A percentile compares a stretch with the other conserved stretches of the same genome.
These are phyloP conservation scores for Margaritispora aquatica DNA, from an alignment of 495 filamentous ascomycete species.

Conservation along the genomic window DNA sequence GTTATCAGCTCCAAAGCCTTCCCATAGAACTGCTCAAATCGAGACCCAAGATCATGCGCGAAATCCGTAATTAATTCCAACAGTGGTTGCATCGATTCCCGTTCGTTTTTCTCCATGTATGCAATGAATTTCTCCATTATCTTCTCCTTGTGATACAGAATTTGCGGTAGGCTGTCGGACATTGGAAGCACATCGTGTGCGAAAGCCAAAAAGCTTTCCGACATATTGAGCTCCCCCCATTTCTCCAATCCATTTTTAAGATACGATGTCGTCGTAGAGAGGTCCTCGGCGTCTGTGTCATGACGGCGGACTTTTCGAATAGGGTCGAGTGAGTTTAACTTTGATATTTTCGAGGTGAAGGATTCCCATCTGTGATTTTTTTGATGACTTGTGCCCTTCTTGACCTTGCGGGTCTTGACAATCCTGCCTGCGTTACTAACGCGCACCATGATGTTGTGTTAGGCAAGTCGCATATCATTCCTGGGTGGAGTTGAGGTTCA, in stretches of 20 bases:
- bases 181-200: slow-evolving; percentile 63
- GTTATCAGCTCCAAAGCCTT: slow-evolving; percentile 62
- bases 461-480: neutral
- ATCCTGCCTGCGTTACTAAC: slow-evolving; percentile 58
- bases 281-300: slow-evolving; percentile 71
- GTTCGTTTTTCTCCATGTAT: slow-evolving; percentile 71
- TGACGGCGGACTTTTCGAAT: slow-evolving; percentile 77
- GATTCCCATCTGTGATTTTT: slow-evolving; percentile 85
- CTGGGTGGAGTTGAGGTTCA: too few species aligned
- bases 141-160: slow-evolving; percentile 77
- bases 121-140: slow-evolving; percentile 73
- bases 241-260: slow-evolving; percentile 74
- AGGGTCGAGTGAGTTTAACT: slow-evolving; percentile 81
- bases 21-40: slow-evolving; percentile 83
- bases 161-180: slow-evolving; percentile 84
- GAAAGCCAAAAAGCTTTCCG: slow-evolving; percentile 71
- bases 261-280: slow-evolving; percentile 62
- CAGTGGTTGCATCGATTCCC: slow-evolving; percentile 74
- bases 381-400: slow-evolving; percentile 63
- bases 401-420: slow-evolving; percentile 56
- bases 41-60: slow-evolving; percentile 81
- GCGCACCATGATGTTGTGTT: slow-evolving; percentile 35
- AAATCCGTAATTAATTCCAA: slow-evolving; percentile 80
- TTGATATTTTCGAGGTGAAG: slow-evolving; percentile 89
- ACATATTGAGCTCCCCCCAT: slow-evolving; percentile 88